These are phyloP conservation scores for Talaromyces trachyspermus DNA, from an alignment of 495 filamentous ascomycete genomes.

Conservation along the genomic window DNA sequence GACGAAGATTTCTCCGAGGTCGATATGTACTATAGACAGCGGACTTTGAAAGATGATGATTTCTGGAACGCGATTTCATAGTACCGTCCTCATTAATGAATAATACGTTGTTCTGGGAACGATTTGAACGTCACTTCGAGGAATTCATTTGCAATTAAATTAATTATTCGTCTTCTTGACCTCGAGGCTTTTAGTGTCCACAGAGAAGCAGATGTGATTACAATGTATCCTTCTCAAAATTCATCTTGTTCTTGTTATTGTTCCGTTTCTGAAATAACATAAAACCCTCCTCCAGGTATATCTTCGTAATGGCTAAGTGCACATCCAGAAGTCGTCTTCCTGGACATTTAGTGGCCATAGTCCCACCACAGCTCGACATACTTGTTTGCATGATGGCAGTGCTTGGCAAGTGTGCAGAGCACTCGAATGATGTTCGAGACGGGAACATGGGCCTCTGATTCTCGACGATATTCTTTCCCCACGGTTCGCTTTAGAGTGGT, in stretches of 20 bases:
- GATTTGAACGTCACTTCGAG: no score
- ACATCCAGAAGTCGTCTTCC: no score
- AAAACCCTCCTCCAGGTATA: neutral
- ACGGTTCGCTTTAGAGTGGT: neutral
- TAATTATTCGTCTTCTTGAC: no score
- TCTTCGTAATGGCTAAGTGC: neutral
- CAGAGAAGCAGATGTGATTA: neutral
- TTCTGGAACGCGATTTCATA: no score
- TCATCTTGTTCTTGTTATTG: neutral
- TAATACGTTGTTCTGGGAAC: no score
- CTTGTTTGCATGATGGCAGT: neutral
- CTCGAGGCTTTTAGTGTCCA: neutral
- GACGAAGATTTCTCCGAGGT: no score
- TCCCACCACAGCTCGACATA: conserved; percentile 2
- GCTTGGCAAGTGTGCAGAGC: neutral
- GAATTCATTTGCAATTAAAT: no score
- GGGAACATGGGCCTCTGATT: neutral
- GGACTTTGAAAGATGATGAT: no score
- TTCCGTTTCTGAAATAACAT: neutral
- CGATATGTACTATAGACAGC: no score
- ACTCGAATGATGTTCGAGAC: neutral
- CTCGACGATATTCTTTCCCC: neutral
- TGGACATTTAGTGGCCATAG: neutral
- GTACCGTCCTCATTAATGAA: no score
- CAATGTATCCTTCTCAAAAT: no score